A percentile compares a stretch with the other conserved stretches of the same genome.
phyloP scores from a whole-genome alignment of 495 filamentous ascomycete species.

The Penicillium antarcticum region DNA sequence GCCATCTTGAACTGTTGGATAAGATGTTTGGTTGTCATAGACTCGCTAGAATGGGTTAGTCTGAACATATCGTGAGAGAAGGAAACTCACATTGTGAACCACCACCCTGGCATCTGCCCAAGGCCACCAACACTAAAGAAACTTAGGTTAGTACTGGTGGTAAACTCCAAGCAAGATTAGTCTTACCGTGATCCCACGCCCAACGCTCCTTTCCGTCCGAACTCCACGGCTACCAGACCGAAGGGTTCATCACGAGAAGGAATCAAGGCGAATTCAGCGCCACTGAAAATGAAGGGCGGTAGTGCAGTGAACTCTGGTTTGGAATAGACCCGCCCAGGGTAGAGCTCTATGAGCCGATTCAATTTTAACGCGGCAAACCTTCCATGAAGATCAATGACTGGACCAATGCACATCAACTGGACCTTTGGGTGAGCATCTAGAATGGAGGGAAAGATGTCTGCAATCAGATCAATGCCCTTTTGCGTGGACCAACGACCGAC shows the following conservation, averaged over 20 bases:
- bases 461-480: slow-evolving; percentile 77
- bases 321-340: slow-evolving; percentile 69
- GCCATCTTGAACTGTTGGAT: slow-evolving; percentile 68
- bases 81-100: slow-evolving; percentile 50
- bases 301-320: slow-evolving; percentile 78
- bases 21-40: slow-evolving; percentile 64
- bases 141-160: background rate
- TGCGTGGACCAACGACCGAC: slow-evolving; percentile 77
- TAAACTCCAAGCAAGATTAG: background rate
- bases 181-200: slow-evolving; percentile 58
- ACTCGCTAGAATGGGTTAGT: slow-evolving; percentile 41
- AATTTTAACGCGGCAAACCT: slow-evolving; percentile 75
- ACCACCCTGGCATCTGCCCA: slow-evolving; percentile 75
- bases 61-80: background rate
- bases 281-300: slow-evolving; percentile 73
- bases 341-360: slow-evolving; percentile 64
- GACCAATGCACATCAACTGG: slow-evolving; percentile 69
- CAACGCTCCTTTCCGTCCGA: slow-evolving; percentile 72
- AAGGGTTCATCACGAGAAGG: slow-evolving; percentile 79
- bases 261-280: slow-evolving; percentile 78
- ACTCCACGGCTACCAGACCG: slow-evolving; percentile 75
- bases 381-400: slow-evolving; percentile 75
- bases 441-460: slow-evolving; percentile 71
- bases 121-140: slow-evolving; percentile 52
- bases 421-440: slow-evolving; percentile 64